Evolutionary conservation across 495 filamentous ascomycete species (phyloP).

Genomic region (Penicilliopsis zonata): DNA sequence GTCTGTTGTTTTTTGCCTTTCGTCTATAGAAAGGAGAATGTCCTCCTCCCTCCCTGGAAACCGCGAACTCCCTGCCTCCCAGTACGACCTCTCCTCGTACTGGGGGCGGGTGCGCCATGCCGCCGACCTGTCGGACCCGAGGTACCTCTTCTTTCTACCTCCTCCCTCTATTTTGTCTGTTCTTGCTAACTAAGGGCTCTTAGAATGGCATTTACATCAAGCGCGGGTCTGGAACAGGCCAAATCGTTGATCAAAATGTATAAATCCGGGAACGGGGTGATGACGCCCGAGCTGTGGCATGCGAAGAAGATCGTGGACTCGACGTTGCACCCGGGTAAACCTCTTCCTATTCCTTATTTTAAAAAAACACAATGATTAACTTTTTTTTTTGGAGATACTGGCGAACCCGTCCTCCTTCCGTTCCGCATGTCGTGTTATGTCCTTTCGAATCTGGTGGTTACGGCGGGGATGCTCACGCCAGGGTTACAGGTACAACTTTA

Average conservation of each 20-base stretch:
- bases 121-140: constrained; percentile 83
- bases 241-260: constrained; percentile 67
- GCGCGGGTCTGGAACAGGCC: constrained; percentile 65
- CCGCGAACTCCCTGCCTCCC: constrained; percentile 77
- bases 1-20: constrained; percentile 3
- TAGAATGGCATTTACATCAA: constrained; percentile 73
- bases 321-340: constrained; percentile 78
- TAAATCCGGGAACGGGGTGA: constrained; percentile 67
- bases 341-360: background rate
- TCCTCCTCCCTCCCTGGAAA: constrained; percentile 80
- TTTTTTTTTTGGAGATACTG: constrained; percentile 53
- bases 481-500: constrained; percentile 47
- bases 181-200: background rate
- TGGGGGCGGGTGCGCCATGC: constrained; percentile 90
- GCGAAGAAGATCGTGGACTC: constrained; percentile 97
- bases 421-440: constrained; percentile 97
- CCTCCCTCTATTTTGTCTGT: constrained; percentile 1
- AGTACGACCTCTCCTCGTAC: constrained; percentile 86
- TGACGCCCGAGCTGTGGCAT: constrained; percentile 86
- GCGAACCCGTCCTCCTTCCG: constrained; percentile 79
- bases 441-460: constrained; percentile 86
- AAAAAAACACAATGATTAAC: background rate
- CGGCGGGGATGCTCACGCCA: constrained; percentile 95
- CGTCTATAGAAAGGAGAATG: constrained; percentile 38
- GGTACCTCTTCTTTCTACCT: constrained; percentile 46